Percentiles rank a stretch among this genome's conserved stretches.
phyloP scores from a whole-genome alignment of 2,329 filamentous ascomycete species.

The Arthrocladium fulminans region DNA sequence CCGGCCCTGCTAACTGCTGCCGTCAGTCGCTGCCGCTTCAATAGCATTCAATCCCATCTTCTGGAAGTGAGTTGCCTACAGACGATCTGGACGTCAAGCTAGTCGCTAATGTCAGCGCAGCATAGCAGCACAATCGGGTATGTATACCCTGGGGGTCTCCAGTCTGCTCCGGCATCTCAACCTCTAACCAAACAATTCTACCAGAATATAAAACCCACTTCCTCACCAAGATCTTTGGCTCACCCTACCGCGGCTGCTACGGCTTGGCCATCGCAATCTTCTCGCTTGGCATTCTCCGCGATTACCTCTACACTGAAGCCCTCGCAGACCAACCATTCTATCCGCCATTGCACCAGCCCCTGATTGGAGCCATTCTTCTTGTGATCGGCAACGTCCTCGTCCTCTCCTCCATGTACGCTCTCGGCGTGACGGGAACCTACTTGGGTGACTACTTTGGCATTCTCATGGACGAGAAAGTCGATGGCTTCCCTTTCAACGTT shows the following conservation, averaged over 20 bases:
- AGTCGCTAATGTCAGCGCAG: constrained; percentile 37
- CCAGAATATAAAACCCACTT: constrained; percentile 79
- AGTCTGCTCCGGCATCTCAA: not conserved
- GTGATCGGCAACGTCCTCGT: constrained; percentile 73
- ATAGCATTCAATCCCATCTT: constrained; percentile 98
- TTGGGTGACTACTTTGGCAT: constrained; percentile 98
- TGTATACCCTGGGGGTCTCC: constrained; percentile 7
- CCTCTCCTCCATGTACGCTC: constrained; percentile 76
- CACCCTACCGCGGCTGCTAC: constrained; percentile 75
- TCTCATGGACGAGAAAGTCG: constrained; percentile 89
- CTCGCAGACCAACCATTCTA: constrained; percentile 68
- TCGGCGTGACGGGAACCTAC: constrained; percentile 92
- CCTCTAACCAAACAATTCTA: constrained; percentile 7
- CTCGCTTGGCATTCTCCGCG: constrained; percentile 78
- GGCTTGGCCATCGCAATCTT: constrained; percentile 83
- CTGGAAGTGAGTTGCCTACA: constrained; percentile 74
- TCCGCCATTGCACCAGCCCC: constrained; percentile 57
- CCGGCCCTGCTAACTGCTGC: not conserved
- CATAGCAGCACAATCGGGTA: constrained; percentile 74
- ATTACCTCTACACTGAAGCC: constrained; percentile 77
- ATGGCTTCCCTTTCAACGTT: constrained; percentile 91
- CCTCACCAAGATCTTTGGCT: constrained; percentile 79
- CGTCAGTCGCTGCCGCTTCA: constrained; percentile 63
- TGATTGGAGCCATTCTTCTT: constrained; percentile 63
- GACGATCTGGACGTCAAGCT: not conserved